These are phyloP conservation scores for Cordyceps farinosa DNA, from an alignment of 2,329 filamentous ascomycete species.

Conservation along the genomic window DNA sequence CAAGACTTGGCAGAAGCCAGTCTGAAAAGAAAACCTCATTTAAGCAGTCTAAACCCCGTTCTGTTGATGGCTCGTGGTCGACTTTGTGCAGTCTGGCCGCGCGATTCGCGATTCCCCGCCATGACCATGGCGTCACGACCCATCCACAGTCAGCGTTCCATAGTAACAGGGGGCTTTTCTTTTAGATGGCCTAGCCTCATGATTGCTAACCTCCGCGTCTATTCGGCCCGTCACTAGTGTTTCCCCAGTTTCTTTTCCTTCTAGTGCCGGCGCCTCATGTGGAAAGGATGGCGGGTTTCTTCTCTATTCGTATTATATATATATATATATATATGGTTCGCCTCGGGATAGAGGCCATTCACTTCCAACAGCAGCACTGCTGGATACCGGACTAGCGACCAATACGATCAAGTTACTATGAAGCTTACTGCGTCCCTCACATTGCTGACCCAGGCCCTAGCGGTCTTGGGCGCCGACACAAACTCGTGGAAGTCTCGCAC, in stretches of 20 bases:
- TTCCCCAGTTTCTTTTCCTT: background rate
- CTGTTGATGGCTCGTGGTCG: background rate
- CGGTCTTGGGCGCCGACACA: conserved; percentile 31
- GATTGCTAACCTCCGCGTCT: background rate
- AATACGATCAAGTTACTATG: conserved; percentile 1
- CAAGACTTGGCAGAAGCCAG: background rate
- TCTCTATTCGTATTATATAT: too few relatives aligned
- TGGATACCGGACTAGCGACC: background rate
- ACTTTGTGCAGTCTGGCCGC: background rate
- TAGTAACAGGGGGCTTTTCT: background rate
- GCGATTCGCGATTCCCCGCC: background rate
- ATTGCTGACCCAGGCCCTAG: conserved; percentile 16
- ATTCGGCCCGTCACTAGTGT: conserved; percentile 8
- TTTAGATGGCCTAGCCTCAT: background rate
- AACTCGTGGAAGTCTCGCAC: conserved; percentile 50
- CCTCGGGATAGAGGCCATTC: background rate
- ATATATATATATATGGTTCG: background rate
- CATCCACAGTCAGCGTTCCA: conserved; percentile 1
- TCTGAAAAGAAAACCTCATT: too few relatives aligned
- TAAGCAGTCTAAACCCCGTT: too few relatives aligned
- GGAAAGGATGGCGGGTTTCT: background rate
- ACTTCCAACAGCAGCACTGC: background rate
- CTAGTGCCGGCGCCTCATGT: background rate
- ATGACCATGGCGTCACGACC: background rate
- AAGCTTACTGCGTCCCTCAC: conserved; percentile 17